phyloP scores from a whole-genome alignment of 352 stramenopile genomes.

The Phytopythium delawarense region DNA sequence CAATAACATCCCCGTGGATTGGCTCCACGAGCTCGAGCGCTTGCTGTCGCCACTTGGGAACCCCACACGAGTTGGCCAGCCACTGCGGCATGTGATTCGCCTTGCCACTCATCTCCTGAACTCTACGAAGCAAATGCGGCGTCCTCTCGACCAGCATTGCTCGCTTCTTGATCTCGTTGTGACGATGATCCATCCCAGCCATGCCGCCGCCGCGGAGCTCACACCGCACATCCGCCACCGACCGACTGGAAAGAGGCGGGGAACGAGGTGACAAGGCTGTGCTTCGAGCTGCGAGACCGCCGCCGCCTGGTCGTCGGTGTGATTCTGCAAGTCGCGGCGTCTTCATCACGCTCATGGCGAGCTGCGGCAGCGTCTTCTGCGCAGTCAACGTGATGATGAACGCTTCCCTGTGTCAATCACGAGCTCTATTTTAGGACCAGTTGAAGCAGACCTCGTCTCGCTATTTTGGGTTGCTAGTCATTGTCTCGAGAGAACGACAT shows the following conservation, averaged over 20 bases:
- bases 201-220: not conserved
- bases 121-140: conserved; percentile 29
- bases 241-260: not conserved
- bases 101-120: conserved; percentile 26
- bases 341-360: not conserved
- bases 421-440: not conserved
- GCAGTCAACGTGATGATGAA: not conserved
- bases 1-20: conserved; percentile 33
- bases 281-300: not conserved
- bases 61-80: conserved; percentile 26
- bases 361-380: not conserved
- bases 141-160: conserved; percentile 27
- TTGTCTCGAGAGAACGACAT: not conserved
- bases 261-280: not conserved
- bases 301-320: not conserved
- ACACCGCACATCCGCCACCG: not conserved
- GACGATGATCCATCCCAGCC: not conserved
- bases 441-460: not conserved
- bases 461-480: not conserved
- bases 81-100: conserved; percentile 36
- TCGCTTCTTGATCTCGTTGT: conserved; percentile 27
- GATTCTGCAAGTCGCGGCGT: not conserved
- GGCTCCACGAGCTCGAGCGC: conserved; percentile 30
- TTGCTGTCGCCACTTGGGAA: conserved; percentile 38
- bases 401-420: not conserved